A percentile compares a stretch with the other conserved stretches of the same genome.
Evolutionary conservation across 768 basidiomycete species (phyloP).

Genomic region (Phanerodontia chrysosporium): DNA sequence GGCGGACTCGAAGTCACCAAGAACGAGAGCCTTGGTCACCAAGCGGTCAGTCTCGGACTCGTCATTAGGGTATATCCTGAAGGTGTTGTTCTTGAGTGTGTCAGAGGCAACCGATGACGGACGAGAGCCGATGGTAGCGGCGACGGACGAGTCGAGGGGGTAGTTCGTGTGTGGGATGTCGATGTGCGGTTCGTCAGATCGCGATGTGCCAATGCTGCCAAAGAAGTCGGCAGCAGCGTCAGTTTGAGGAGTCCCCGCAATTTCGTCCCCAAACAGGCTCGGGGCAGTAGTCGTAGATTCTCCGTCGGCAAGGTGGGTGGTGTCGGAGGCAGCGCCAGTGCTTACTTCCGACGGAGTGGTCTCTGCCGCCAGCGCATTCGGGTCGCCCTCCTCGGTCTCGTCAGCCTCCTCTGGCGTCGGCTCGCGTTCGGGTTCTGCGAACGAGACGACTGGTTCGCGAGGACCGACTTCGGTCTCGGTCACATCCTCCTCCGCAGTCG

Average conservation of each 20-base stretch:
- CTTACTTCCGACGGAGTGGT: constrained; percentile 76
- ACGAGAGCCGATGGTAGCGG: constrained; percentile 91
- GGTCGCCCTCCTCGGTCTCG: constrained; percentile 32
- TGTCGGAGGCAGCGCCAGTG: constrained; percentile 56
- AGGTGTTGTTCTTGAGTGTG: constrained; percentile 70
- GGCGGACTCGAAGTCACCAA: constrained; percentile 93
- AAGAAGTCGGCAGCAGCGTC: constrained; percentile 85
- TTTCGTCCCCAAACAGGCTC: constrained; percentile 83
- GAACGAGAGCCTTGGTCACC: constrained; percentile 87
- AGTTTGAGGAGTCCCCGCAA: constrained; percentile 57
- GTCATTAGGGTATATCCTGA: constrained; percentile 85
- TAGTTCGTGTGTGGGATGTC: constrained; percentile 78
- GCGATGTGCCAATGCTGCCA: constrained; percentile 62
- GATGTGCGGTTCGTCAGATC: constrained; percentile 41
- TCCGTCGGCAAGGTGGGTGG: constrained; percentile 53
- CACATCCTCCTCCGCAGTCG: constrained; percentile 30
- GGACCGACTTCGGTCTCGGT: constrained; percentile 35
- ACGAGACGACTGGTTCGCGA: constrained; percentile 79
- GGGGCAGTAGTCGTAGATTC: constrained; percentile 85
- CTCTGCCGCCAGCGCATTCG: constrained; percentile 38
- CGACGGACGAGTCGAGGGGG: constrained; percentile 83
- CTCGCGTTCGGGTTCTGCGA: constrained; percentile 68
- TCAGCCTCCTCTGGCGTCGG: constrained; percentile 31
- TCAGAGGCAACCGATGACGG: constrained; percentile 80
- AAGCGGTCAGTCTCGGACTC: constrained; percentile 86